A percentile compares a stretch with the other conserved stretches of the same genome.
phyloP scores from a whole-genome alignment of 2,329 filamentous ascomycete species.

The Exophiala oligosperma region DNA sequence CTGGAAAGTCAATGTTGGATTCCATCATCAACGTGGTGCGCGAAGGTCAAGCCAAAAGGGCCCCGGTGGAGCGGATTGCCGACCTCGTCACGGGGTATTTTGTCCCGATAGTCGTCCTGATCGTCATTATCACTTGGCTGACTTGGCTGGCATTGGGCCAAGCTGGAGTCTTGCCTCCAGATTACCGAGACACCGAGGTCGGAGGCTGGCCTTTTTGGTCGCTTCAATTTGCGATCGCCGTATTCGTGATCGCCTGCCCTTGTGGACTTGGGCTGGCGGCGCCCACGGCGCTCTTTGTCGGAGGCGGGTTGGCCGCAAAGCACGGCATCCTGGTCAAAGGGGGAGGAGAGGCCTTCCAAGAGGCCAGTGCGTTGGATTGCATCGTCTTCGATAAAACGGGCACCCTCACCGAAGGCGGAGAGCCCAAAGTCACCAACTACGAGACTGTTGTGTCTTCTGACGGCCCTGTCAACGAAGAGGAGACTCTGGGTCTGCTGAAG shows the following conservation, averaged over 20 bases:
- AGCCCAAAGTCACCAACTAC: slow-evolving; percentile 37
- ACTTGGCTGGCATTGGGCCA: slow-evolving; percentile 95
- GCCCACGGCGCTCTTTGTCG: slow-evolving; percentile 96
- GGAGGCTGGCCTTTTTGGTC: slow-evolving; percentile 95
- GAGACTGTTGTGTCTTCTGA: slow-evolving; percentile 6
- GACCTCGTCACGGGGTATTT: slow-evolving; percentile 91
- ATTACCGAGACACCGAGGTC: slow-evolving; percentile 76
- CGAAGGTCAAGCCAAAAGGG: slow-evolving; percentile 88
- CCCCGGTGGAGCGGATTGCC: slow-evolving; percentile 88
- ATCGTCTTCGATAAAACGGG: slow-evolving; percentile 95
- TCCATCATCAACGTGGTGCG: slow-evolving; percentile 97
- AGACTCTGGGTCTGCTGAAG: background rate
- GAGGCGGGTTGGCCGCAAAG: slow-evolving; percentile 88
- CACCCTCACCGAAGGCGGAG: slow-evolving; percentile 84
- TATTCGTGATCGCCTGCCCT: slow-evolving; percentile 95
- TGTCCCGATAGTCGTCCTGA: slow-evolving; percentile 79
- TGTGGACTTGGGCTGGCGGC: slow-evolving; percentile 92
- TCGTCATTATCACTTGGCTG: slow-evolving; percentile 81
- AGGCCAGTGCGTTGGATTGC: slow-evolving; percentile 81
- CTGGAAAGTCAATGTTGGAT: slow-evolving; percentile 90
- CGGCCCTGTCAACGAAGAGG: background rate
- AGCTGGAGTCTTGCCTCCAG: slow-evolving; percentile 74
- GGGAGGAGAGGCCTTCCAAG: slow-evolving; percentile 89
- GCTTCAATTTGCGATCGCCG: slow-evolving; percentile 93
- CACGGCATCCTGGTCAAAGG: slow-evolving; percentile 93